Evolutionary conservation across 805 yeast genomes (phyloP).

Genomic region (Candida coquimbonensis): DNA sequence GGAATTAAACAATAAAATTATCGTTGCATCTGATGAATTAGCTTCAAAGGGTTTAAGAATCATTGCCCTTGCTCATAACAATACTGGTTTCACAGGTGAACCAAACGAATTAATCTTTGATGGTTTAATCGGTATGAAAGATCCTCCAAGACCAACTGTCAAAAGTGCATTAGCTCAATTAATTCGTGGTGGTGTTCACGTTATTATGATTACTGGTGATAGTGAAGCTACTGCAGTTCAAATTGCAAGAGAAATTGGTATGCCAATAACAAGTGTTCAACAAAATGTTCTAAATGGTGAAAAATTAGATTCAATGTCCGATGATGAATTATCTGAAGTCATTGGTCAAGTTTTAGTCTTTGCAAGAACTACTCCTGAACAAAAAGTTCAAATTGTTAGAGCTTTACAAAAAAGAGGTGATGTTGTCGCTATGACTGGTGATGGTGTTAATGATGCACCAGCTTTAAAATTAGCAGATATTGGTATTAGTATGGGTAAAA

Average conservation of each 20-base stretch:
- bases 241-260: slow-evolving; percentile 86
- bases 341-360: slow-evolving; percentile 81
- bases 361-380: slow-evolving; percentile 95
- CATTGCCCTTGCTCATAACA: slow-evolving; percentile 64
- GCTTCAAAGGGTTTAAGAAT: slow-evolving; percentile 86
- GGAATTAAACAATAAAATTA: slow-evolving; percentile 37
- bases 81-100: slow-evolving; percentile 31
- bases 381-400: slow-evolving; percentile 81
- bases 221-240: slow-evolving; percentile 79
- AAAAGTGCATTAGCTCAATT: slow-evolving; percentile 64
- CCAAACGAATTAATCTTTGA: slow-evolving; percentile 65
- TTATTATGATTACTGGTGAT: slow-evolving; percentile 98
- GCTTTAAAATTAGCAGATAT: slow-evolving; percentile 93
- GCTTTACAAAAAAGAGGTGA: slow-evolving; percentile 89
- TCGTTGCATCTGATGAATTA: slow-evolving; percentile 50
- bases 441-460: slow-evolving; percentile 98
- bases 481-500: slow-evolving; percentile 88
- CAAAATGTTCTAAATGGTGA: slow-evolving; percentile 80
- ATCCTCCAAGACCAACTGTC: slow-evolving; percentile 93
- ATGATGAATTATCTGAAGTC: slow-evolving; percentile 64
- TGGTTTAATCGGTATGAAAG: slow-evolving; percentile 93
- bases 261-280: slow-evolving; percentile 60
- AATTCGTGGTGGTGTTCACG: slow-evolving; percentile 89
- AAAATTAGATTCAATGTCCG: slow-evolving; percentile 65
- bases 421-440: slow-evolving; percentile 99